These are phyloP conservation scores for Chrysosporium queenslandicum DNA, from an alignment of 2,329 filamentous ascomycete species.

Conservation along the genomic window DNA sequence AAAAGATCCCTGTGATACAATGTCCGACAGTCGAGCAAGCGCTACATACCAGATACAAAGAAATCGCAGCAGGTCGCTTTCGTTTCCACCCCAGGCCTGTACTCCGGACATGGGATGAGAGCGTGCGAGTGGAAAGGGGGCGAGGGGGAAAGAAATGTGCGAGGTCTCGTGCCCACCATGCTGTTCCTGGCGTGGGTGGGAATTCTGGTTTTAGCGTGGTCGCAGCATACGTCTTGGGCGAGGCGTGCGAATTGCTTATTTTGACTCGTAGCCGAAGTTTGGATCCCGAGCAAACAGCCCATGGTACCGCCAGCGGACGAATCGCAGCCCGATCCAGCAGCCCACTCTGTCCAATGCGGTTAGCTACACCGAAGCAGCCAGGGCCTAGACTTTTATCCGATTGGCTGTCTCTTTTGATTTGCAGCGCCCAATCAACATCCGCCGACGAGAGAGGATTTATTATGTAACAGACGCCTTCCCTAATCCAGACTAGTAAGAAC, in stretches of 20 bases:
- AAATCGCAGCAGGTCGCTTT: no score
- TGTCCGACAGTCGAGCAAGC: neutral
- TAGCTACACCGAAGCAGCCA: neutral
- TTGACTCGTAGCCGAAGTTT: neutral
- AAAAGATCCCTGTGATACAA: neutral
- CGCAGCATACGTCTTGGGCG: neutral
- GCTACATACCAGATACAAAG: conserved; percentile 4
- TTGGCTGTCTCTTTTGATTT: neutral
- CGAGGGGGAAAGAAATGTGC: neutral
- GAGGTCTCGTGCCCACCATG: conserved; percentile 10
- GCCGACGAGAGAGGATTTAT: conserved; percentile 16
- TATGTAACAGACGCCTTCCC: neutral
- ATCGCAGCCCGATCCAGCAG: neutral
- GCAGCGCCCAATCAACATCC: neutral
- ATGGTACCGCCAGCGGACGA: neutral
- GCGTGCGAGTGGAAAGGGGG: neutral
- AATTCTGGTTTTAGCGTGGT: neutral
- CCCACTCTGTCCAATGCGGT: conserved; percentile 18
- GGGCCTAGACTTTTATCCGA: neutral
- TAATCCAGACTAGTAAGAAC: neutral
- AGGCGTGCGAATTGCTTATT: neutral
- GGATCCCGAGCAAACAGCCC: neutral
- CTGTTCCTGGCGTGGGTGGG: neutral
- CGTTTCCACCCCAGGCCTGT: no score
- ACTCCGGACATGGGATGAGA: neutral